These are phyloP conservation scores for Reticulascus tulasneorum DNA, from an alignment of 2,329 filamentous ascomycete genomes.

Conservation along the genomic window DNA sequence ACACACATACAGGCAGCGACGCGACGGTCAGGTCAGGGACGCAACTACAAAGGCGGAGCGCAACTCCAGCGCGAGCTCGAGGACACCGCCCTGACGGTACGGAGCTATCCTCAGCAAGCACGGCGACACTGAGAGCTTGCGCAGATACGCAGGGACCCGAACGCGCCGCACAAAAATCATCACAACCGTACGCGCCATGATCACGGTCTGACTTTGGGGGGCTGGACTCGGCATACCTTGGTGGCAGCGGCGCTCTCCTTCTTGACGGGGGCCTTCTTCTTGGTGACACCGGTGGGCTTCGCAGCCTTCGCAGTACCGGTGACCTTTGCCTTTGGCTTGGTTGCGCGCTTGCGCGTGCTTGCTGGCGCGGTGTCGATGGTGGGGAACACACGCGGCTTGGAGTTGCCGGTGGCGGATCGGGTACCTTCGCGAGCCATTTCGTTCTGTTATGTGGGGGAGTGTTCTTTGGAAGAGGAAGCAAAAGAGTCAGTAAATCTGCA, in stretches of 20 bases:
- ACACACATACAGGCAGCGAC: no score
- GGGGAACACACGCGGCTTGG: constrained; percentile 48
- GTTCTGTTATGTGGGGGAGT: no score
- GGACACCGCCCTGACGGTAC: no score
- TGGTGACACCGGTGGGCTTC: constrained; percentile 14
- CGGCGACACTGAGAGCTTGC: no score
- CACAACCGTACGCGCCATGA: background rate
- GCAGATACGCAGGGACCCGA: background rate
- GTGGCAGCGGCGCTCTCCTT: constrained; percentile 12
- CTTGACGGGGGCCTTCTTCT: constrained; percentile 13
- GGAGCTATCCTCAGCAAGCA: no score
- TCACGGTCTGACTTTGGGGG: no score
- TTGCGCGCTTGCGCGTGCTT: constrained; percentile 14
- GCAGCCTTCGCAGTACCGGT: constrained; percentile 5
- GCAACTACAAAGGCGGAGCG: no score
- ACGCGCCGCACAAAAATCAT: background rate
- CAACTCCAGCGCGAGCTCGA: no score
- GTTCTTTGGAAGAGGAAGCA: no score
- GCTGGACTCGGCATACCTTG: constrained; percentile 12
- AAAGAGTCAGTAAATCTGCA: no score
- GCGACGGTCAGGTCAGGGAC: no score
- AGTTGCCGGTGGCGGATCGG: constrained; percentile 48
- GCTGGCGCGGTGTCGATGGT: constrained; percentile 43
- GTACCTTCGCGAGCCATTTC: constrained; percentile 49
- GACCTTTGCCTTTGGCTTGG: constrained; percentile 8